Percentiles rank a stretch among this genome's conserved stretches.
Evolutionary conservation across 805 yeast genomes (phyloP).

Genomic region (Wickerhamomyces tratensis): DNA sequence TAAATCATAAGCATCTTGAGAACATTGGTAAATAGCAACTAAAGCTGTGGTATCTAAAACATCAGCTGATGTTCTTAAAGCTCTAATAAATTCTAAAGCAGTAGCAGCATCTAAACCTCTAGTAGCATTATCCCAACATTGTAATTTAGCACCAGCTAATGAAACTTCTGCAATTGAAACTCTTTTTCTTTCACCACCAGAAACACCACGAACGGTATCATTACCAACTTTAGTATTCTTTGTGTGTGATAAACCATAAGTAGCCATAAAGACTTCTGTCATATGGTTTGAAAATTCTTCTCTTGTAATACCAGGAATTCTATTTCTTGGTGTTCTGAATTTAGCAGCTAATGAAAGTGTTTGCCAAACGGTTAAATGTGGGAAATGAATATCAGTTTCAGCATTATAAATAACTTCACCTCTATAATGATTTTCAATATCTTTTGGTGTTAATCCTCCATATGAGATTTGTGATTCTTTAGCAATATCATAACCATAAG

Average conservation of each 20-base stretch:
- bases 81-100: slow-evolving; percentile 45
- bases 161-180: slow-evolving; percentile 64
- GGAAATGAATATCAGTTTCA: slow-evolving; percentile 55
- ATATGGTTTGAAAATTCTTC: slow-evolving; percentile 37
- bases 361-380: slow-evolving; percentile 52
- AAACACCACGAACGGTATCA: slow-evolving; percentile 58
- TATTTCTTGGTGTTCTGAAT: slow-evolving; percentile 45
- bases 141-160: slow-evolving; percentile 35
- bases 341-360: slow-evolving; percentile 46
- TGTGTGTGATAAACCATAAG: slow-evolving; percentile 44
- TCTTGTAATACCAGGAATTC: slow-evolving; percentile 35
- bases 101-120: slow-evolving; percentile 62
- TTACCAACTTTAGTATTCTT: slow-evolving; percentile 58
- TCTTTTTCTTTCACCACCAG: slow-evolving; percentile 71
- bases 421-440: slow-evolving; percentile 35
- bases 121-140: slow-evolving; percentile 54
- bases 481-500: slow-evolving; percentile 45
- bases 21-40: slow-evolving; percentile 52
- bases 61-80: slow-evolving; percentile 41
- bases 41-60: slow-evolving; percentile 42
- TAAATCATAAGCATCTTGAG: slow-evolving; percentile 42
- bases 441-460: slow-evolving; percentile 37
- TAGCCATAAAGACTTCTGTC: slow-evolving; percentile 43
- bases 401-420: slow-evolving; percentile 61
- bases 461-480: slow-evolving; percentile 36